These are phyloP conservation scores for Metroxylon sagu DNA, from an alignment of 176 grass and related monocot genomes.

Conservation along the genomic window DNA sequence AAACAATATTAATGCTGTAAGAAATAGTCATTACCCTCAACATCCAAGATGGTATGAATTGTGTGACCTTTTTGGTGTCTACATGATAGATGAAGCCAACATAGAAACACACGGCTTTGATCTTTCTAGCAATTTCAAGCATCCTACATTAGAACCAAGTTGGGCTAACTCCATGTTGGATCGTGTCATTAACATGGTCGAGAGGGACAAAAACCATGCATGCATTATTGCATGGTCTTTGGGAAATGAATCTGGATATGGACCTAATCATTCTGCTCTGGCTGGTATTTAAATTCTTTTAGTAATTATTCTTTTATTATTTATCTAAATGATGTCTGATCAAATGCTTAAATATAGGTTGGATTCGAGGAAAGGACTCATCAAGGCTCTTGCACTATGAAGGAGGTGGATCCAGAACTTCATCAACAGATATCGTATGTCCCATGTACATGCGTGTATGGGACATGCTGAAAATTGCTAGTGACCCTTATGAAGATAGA, in stretches of 20 bases:
- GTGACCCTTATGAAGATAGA: conserved; percentile 73
- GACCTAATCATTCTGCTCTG: conserved; percentile 89
- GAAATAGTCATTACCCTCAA: conserved; percentile 95
- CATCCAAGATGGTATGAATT: conserved; percentile 93
- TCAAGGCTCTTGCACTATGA: conserved; percentile 87
- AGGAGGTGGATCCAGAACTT: conserved; percentile 85
- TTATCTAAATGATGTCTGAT: conserved; percentile 13
- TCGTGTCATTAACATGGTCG: conserved; percentile 80
- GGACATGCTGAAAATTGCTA: conserved; percentile 86
- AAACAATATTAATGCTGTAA: conserved; percentile 97
- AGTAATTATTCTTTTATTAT: conserved; percentile 7
- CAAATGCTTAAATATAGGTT: conserved; percentile 44
- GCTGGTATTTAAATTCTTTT: conserved; percentile 35
- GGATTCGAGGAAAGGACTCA: conserved; percentile 72
- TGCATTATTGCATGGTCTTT: conserved; percentile 92
- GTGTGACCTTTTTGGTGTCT: conserved; percentile 88
- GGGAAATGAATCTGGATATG: conserved; percentile 87
- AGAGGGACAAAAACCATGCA: conserved; percentile 96
- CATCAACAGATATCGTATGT: conserved; percentile 89
- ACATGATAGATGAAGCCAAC: conserved; percentile 94
- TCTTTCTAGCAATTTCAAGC: conserved; percentile 65
- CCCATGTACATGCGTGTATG: conserved; percentile 99
- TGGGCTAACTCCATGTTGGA: conserved; percentile 90
- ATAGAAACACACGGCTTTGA: conserved; percentile 96
- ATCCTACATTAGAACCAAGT: conserved; percentile 67